Conservation (phyloP, 1,284 basidiomycete genomes). For the Afroboletus lepidellus region DNA sequence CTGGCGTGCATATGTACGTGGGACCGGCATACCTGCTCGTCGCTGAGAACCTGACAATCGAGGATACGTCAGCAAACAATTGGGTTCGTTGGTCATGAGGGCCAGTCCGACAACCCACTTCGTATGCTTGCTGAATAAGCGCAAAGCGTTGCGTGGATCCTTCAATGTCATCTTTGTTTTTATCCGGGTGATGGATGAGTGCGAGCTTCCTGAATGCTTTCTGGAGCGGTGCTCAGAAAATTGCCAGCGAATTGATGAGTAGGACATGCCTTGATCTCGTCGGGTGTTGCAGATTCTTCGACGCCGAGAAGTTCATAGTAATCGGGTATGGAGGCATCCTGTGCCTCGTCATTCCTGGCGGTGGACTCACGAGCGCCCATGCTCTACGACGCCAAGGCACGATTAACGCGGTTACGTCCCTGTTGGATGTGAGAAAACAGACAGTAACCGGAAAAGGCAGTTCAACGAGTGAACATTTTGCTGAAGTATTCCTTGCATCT, state of each 20-base stretch:
- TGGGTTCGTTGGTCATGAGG: background rate
- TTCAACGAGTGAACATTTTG: background rate
- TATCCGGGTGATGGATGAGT: conserved; percentile 87
- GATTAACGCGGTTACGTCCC: background rate
- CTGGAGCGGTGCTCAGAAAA: conserved; percentile 39
- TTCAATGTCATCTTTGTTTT: conserved; percentile 81
- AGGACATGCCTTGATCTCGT: conserved; percentile 78
- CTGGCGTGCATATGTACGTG: background rate
- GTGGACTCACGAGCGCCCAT: conserved; percentile 76
- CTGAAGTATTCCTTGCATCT: background rate
- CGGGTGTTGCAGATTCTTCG: conserved; percentile 75
- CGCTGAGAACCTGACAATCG: conserved; percentile 69
- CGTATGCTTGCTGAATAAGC: conserved; percentile 90
- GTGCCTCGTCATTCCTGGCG: conserved; percentile 34
- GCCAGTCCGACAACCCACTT: conserved; percentile 45
- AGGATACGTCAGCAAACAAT: background rate
- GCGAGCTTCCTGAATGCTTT: conserved; percentile 82
- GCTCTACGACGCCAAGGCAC: background rate
- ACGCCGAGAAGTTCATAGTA: conserved; percentile 84
- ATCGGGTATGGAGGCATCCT: conserved; percentile 43
- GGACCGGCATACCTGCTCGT: conserved; percentile 74
- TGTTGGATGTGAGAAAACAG: no score
- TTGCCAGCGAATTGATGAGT: background rate
- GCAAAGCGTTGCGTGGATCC: conserved; percentile 89
- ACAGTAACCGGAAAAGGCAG: conserved; percentile 17